Evolutionary conservation across 768 basidiomycete genomes (phyloP), one percentile per base, ranked within the genome.

Genomic region (Pisolithus marmoratus): DNA sequence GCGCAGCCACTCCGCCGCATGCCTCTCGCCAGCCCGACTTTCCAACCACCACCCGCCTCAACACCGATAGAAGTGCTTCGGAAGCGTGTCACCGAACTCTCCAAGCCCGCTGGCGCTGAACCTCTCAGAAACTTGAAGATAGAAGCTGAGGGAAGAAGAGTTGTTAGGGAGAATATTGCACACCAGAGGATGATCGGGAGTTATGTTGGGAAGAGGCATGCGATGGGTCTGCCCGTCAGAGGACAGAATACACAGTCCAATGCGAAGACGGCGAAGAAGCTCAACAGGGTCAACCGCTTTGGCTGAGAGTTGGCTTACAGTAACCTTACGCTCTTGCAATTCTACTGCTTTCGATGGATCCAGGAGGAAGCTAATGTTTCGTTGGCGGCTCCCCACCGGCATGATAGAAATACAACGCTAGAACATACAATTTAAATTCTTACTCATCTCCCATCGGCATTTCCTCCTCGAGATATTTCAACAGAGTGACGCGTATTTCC

Each of bases 401-500:
- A 47, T 36, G 40, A 44, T 19, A 19, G 38, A 29, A 42, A 54
- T 42, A 31, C 8, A 46, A 49, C 27, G 47, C 54, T 56, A 58
- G 38, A 54, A 46, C 52, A 63, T 54, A 59, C 49, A 58, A 57
- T 54, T 27, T 68, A 26, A 9, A 40, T 40, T 40, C n/a, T 14
- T 76, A 95, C 70, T 96, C 94, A 63, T 96, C 94, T 51, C 89
- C 92, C 40, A 89, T 79, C 1, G 94, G 94, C 24, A 95, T 84
- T 68, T 99, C 96, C 69, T 99, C 96, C 65, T 99, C 96, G 57
- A 98, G 68, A 64, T 95, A 87, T 69, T 93, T 90, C 51, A 96
- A 72, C 58, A 99, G 72, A 59, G 82, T 87, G 49, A 99, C 95
- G 46, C 88, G 80, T 58, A 99, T 87, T 68, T 96, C 95, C 22